These are phyloP conservation scores for Gossypium lobatum DNA, from an alignment of 441 rosid genomes.

Conservation along the genomic window DNA sequence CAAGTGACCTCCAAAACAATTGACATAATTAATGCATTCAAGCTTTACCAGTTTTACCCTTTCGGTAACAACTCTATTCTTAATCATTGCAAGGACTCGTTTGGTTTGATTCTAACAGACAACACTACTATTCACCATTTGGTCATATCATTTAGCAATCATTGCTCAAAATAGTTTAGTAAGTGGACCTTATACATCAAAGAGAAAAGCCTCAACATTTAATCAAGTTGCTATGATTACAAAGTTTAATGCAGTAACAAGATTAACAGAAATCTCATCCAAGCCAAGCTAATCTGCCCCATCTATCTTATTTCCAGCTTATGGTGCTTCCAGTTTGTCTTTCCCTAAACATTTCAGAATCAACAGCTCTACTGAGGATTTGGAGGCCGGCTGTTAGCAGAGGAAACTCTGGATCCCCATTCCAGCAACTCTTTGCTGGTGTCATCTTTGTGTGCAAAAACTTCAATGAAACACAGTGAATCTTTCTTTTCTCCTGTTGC, in stretches of 20 bases:
- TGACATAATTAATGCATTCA: neutral
- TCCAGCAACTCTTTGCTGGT: conserved; percentile 63
- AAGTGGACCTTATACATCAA: neutral
- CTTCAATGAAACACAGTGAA: conserved; percentile 50
- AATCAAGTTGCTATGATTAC: neutral
- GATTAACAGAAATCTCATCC: neutral
- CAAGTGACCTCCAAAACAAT: neutral
- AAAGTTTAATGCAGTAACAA: neutral
- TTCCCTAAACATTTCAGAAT: neutral
- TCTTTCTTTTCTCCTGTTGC: conserved; percentile 39
- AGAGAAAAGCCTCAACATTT: neutral
- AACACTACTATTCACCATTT: neutral
- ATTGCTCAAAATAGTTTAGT: neutral
- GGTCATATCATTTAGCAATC: neutral
- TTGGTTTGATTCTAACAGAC: neutral
- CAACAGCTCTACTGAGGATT: conserved; percentile 38
- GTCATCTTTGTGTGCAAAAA: conserved; percentile 52
- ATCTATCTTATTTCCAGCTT: conserved; percentile 12
- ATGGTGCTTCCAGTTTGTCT: neutral
- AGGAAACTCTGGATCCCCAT: conserved; percentile 62
- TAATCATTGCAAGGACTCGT: neutral
- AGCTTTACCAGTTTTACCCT: neutral
- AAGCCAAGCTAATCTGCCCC: neutral
- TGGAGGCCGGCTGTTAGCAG: conserved; percentile 55
- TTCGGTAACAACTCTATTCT: no score